Percentiles rank a stretch among this genome's conserved stretches.
Evolutionary conservation across 495 filamentous ascomycete species (phyloP).

Genomic region (Penicillium robsamsonii): DNA sequence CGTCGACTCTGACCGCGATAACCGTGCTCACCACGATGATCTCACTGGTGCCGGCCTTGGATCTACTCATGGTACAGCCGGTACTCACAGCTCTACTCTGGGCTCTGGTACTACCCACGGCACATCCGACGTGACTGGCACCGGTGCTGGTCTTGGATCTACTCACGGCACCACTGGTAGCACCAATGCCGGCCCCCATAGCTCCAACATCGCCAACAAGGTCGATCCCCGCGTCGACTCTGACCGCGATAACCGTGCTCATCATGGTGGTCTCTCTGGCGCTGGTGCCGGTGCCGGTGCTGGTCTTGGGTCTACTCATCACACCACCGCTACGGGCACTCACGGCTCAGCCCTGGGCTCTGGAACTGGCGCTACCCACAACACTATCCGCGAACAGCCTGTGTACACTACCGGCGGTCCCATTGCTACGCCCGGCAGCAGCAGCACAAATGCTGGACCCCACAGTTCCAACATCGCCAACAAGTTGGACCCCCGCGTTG

Average conservation of each 20-base stretch:
- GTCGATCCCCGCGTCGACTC: slow-evolving; percentile 10
- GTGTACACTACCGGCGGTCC: not conserved
- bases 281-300: not conserved
- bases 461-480: slow-evolving; percentile 8
- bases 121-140: too few species aligned
- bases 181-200: not conserved
- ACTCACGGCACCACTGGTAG: slow-evolving; percentile 2
- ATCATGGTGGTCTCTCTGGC: not conserved
- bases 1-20: slow-evolving; percentile 41
- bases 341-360: not conserved
- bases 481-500: slow-evolving; percentile 8
- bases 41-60: not conserved
- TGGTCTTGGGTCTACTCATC: not conserved
- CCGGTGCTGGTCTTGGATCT: not conserved
- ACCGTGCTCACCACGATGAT: slow-evolving; percentile 3
- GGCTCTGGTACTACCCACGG: not conserved
- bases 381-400: too few species aligned
- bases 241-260: slow-evolving; percentile 6
- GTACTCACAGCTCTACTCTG: not conserved
- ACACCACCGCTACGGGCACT: not conserved
- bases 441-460: slow-evolving; percentile 1
- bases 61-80: not conserved
- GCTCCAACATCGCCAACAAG: slow-evolving; percentile 11
- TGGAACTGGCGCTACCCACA: not conserved
- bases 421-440: not conserved